These are phyloP conservation scores for Alternaria ethzedia DNA, from an alignment of 2,329 filamentous ascomycete species.

Conservation along the genomic window DNA sequence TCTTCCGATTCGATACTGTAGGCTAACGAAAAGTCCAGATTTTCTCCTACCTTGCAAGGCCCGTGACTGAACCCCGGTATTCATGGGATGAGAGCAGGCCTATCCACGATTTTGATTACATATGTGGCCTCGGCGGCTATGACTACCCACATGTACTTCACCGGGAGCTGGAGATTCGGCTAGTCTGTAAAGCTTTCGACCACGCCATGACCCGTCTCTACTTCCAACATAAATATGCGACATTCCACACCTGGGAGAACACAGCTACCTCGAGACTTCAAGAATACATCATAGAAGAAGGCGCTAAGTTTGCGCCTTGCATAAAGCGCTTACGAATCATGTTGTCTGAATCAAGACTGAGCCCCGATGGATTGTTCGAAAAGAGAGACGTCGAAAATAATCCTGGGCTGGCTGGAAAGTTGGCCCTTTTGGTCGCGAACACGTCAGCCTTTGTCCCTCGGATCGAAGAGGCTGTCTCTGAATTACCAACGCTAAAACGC, in stretches of 20 bases:
- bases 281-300: background rate
- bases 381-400: background rate
- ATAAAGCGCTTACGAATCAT: background rate
- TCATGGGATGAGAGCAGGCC: background rate
- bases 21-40: background rate
- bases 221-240: background rate
- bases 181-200: background rate
- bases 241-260: background rate
- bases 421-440: background rate
- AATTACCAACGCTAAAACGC: background rate
- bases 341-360: background rate
- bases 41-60: background rate
- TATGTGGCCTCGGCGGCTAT: background rate
- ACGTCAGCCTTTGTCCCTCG: background rate
- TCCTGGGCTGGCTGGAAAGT: background rate
- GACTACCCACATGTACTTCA: background rate
- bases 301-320: background rate
- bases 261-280: background rate
- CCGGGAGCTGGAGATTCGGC: background rate
- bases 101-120: background rate
- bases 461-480: background rate
- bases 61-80: background rate
- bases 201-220: background rate
- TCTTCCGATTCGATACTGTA: background rate
- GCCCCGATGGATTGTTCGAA: background rate